Evolutionary conservation across 163 green algal species (phyloP), one percentile per base, ranked within the genome.

Genomic region (Volvox carteri): DNA sequence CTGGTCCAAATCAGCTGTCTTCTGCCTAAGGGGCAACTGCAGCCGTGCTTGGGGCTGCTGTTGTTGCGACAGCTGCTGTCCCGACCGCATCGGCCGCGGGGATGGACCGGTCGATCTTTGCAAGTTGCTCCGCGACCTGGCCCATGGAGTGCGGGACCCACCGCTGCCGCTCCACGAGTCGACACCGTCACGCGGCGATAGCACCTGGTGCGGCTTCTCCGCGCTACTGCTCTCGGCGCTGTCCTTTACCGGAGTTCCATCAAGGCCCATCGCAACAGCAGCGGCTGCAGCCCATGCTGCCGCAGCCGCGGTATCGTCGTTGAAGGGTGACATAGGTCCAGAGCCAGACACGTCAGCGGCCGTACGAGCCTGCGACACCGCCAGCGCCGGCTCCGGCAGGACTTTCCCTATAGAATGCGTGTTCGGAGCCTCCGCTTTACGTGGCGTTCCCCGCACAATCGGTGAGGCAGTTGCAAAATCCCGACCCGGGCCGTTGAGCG

Each of bases 201-300:
- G 56, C 56, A 23, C 56, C 56, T 67, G 56, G 19, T 14, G 14
- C 56, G 56, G 33, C 65, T 46, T 48, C 12, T 12, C 65, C 16
- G 65, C 12, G 30, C 35, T 75, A 33, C 33, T 42, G 5, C 65
- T 35, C 18, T 46, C 65, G 30, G 9, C 12, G 30, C 33, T 33
- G 35, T 28, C 33, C 65, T 75, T 46, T 5, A 7, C 65, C 19
- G 37, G 14, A 23, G 7, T 39, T 21, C 62, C 12, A 25, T 81
- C 73, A 23, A 81, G 30, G 44, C 79, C 79, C 42, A 86, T 52
- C 33, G 79, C 62, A 4, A 78, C 48, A 3, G 79, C 79, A 4
- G 79, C 79, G n/a, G 62, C 79, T 18, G 79, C 79, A 19, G 54
- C 79, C 79, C 79, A 86, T 19, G 79, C 73, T 16, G 46, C 25